These are phyloP conservation scores for Alternaria metachromatica DNA, from an alignment of 2,329 filamentous ascomycete genomes.

Conservation along the genomic window DNA sequence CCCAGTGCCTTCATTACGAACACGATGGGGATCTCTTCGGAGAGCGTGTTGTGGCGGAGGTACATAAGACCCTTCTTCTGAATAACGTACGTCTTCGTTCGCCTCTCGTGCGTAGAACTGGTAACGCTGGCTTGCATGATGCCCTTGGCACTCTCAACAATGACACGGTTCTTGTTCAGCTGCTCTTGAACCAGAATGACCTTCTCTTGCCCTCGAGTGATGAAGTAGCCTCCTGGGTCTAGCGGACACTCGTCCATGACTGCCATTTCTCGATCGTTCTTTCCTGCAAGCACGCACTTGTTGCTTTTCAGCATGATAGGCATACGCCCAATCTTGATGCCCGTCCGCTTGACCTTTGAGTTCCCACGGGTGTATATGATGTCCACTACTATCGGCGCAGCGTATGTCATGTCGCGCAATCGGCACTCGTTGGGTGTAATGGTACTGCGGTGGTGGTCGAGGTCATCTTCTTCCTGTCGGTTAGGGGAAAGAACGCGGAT, in stretches of 20 bases:
- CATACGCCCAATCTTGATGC: slow-evolving; percentile 84
- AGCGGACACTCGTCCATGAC: slow-evolving; percentile 93
- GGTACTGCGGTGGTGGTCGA: slow-evolving; percentile 55
- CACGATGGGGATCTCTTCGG: slow-evolving; percentile 93
- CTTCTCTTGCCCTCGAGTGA: slow-evolving; percentile 97
- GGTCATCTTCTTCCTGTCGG: slow-evolving; percentile 76
- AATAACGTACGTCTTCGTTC: slow-evolving; percentile 96
- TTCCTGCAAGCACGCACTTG: slow-evolving; percentile 85
- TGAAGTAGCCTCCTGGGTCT: slow-evolving; percentile 97
- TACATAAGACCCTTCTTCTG: slow-evolving; percentile 92
- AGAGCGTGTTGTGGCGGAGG: slow-evolving; percentile 89
- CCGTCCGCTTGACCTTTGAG: slow-evolving; percentile 73
- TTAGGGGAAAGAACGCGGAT: slow-evolving; percentile 86
- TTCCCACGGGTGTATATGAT: slow-evolving; percentile 87
- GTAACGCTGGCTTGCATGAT: slow-evolving; percentile 93
- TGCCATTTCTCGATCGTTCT: slow-evolving; percentile 87
- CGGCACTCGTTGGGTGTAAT: slow-evolving; percentile 96
- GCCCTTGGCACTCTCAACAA: slow-evolving; percentile 95
- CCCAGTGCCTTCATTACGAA: slow-evolving; percentile 93
- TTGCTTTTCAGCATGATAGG: slow-evolving; percentile 97
- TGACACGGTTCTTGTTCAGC: slow-evolving; percentile 98
- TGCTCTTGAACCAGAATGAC: slow-evolving; percentile 99
- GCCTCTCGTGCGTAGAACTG: slow-evolving; percentile 92
- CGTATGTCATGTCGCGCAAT: slow-evolving; percentile 96
- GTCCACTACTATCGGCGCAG: slow-evolving; percentile 91